Base-by-base conservation (phyloP, 768 basidiomycete genomes). In the Pseudohyphozyma bogoriensis region DNA sequence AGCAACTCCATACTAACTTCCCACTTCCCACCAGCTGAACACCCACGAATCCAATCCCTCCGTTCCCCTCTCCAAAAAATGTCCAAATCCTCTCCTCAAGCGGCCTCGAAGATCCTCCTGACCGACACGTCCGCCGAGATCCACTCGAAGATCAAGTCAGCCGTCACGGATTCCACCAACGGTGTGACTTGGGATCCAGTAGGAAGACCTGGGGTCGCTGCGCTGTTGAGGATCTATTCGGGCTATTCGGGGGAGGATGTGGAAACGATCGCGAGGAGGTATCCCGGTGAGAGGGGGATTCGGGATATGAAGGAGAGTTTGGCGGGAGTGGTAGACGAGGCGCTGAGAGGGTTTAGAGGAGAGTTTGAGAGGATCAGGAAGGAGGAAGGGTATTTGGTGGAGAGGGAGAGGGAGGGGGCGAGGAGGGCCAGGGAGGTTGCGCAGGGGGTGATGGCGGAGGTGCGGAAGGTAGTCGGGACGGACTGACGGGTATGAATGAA, bases 1-100 rank as follows among this genome's bases (percentile, higher is more conserved):
- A 40, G 46, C 26, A 9, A 22, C 24, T 9, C n/a, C 10, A 5
- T 37, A 16, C 26, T 36, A 16, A 28, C 52, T 33, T 40, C 36
- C 47, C 11, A 55, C 40, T n/a, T 24, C 31, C 10, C 26, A 22
- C 55, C 62, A 96, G 90, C 89, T 1, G 80, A 84, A 0, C 83
- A 86, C 12, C 84, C 82, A 71, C 83, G 91, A 10, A 79, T 96
- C 22, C 81, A 93, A 29, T 92, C 90, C 3, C 82, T 97, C 22
- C 83, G 82, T 59, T 86, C 91, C 71, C 87, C 90, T 1, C 76
- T 78, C 0, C 80, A 84, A 5, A 97, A 96, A 72, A 97, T 97
- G 91, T 95, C 92, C 37, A 96, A 96, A 73, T 96, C 92, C 0
- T 80, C 89, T 0, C 85, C 84, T 0, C 83, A 88, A 71, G 60